Evolutionary conservation across 2,329 filamentous ascomycete species (phyloP), one percentile per base, ranked within the genome.

Genomic region (Phialemoniopsis sp.): DNA sequence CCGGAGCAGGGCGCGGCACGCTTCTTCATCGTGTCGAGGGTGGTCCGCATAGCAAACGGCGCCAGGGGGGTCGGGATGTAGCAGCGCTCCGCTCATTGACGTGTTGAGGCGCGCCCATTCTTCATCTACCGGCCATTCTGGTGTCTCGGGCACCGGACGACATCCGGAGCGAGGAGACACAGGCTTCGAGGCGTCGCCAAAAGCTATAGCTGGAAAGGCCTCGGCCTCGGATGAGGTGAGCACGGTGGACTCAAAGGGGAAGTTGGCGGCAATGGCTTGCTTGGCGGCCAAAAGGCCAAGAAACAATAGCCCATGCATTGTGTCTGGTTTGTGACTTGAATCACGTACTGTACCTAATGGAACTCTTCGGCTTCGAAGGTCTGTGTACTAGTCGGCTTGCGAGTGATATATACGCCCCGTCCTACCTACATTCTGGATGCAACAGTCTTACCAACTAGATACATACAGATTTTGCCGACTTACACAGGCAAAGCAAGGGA

Each of bases 41-140:
- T 30, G 17, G 0, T 52, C 53, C 8, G 49, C 42, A 26, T 59
- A 63, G 45, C 60, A 64, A 8, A 48, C 55, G 2, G 57, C 52
- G 3, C 47, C 57, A 1, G 54, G 46, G 4, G 61, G 60, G 3
- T 49, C 39, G 14, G 59, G 59, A 32, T 52, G 52, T 32, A 64
- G 52, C 13, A 64, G 52, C 13, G 46, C 49, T 17, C 58, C 59
- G 36, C 46, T 49, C 2, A 60, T 43, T 9, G 59, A 51, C 19
- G 41, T 33, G 43, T 61, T 56, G 21, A 63, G 49, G 12, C 21
- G 43, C 7, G 44, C 36, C 60, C 60, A 63, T 10, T 58, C 51
- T 8, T 45, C 34, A 2, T 53, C 49, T 3, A 46, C 34, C 1
- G 59, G 60, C 60, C 60, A 63, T 7, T 44, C 41, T 3, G 39